Conservation (phyloP, 768 basidiomycete genomes). For the Strobilomyces dryophilus region DNA sequence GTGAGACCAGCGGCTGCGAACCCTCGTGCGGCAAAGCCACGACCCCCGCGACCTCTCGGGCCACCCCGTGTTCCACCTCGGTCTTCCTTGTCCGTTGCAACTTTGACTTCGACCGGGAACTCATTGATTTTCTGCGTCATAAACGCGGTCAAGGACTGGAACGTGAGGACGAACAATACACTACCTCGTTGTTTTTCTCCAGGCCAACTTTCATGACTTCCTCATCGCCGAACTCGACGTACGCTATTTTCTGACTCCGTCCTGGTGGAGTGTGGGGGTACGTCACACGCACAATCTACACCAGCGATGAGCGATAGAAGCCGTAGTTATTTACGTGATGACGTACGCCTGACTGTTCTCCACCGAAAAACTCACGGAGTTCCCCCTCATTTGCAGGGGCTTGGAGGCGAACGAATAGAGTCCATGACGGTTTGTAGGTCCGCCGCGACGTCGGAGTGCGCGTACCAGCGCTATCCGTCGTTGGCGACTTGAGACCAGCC, state of each 20-base stretch:
- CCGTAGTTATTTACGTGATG: not conserved
- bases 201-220: constrained; percentile 79
- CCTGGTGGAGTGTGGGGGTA: constrained; percentile 48
- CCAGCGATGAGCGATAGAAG: not conserved
- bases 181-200: constrained; percentile 68
- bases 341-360: constrained; percentile 63
- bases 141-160: constrained; percentile 4
- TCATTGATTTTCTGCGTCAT: constrained; percentile 64
- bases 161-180: constrained; percentile 11
- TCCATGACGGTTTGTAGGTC: constrained; percentile 73
- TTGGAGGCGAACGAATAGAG: constrained; percentile 73
- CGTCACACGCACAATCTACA: constrained; percentile 64
- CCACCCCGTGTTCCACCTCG: constrained; percentile 44
- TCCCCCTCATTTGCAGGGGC: constrained; percentile 55
- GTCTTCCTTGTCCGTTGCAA: constrained; percentile 58
- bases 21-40: constrained; percentile 55
- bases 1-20: constrained; percentile 70
- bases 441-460: constrained; percentile 70
- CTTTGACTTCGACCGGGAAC: constrained; percentile 58
- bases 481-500: constrained; percentile 48
- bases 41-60: constrained; percentile 48
- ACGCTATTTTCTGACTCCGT: constrained; percentile 60
- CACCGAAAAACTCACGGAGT: constrained; percentile 72
- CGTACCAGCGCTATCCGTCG: constrained; percentile 55
- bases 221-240: constrained; percentile 89